A percentile compares a stretch with the other conserved stretches of the same genome.
Conservation (phyloP, 1,284 basidiomycete genomes). For the Austroboletus niveus region DNA sequence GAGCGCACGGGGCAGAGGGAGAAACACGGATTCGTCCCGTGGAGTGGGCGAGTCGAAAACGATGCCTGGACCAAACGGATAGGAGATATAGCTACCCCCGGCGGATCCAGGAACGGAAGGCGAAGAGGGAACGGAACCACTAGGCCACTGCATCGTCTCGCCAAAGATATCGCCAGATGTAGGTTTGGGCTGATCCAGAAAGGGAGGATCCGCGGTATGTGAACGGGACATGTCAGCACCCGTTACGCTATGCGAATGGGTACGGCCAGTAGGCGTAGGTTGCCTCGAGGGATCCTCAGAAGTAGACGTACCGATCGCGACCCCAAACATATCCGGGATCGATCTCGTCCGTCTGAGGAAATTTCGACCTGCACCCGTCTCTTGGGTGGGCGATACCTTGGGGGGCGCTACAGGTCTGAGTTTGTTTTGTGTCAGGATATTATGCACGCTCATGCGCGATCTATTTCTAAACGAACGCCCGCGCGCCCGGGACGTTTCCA, state of each 20-base stretch:
- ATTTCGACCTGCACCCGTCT: constrained; percentile 22
- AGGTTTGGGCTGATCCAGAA: constrained; percentile 14
- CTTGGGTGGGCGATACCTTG: constrained; percentile 14
- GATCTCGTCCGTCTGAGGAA: constrained; percentile 63
- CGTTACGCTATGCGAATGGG: constrained; percentile 76
- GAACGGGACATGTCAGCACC: constrained; percentile 59
- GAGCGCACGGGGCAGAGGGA: constrained; percentile 50
- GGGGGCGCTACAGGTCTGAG: constrained; percentile 39
- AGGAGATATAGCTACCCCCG: constrained; percentile 32
- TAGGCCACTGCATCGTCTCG: constrained; percentile 61
- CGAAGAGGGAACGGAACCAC: constrained; percentile 36
- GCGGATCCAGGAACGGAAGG: constrained; percentile 33
- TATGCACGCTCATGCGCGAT: constrained; percentile 66
- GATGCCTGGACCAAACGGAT: constrained; percentile 66
- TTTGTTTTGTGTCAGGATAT: constrained; percentile 53
- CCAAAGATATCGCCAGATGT: constrained; percentile 58
- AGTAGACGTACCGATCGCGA: constrained; percentile 24
- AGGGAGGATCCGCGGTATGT: constrained; percentile 14
- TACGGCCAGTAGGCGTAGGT: constrained; percentile 47
- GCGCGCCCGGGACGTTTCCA: constrained; percentile 20
- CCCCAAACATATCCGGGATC: constrained; percentile 57
- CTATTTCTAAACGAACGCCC: constrained; percentile 36
- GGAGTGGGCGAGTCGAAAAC: constrained; percentile 58
- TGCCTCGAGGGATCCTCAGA: constrained; percentile 23
- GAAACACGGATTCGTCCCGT: constrained; percentile 31